A percentile compares a stretch with the other conserved stretches of the same genome.
phyloP scores from a whole-genome alignment of 208 protist species.

The Tritrichomonas foetus region DNA sequence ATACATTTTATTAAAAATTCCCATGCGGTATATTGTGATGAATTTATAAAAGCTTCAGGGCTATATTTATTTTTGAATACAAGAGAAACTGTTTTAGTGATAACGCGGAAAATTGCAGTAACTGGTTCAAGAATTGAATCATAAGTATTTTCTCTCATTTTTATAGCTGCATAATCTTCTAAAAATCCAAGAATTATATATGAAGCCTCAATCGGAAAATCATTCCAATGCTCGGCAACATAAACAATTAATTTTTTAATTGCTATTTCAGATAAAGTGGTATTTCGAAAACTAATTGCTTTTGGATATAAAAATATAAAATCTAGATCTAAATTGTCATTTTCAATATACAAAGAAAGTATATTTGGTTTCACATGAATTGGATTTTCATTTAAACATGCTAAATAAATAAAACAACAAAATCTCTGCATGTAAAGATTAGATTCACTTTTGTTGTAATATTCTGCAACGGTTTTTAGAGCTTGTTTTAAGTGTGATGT shows the following conservation, averaged over 20 bases:
- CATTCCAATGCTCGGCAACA: background rate
- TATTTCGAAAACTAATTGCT: background rate
- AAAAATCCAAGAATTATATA: no score
- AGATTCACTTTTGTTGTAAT: background rate
- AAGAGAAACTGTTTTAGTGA: no score
- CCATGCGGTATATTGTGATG: background rate
- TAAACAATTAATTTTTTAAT: slow-evolving; percentile 10
- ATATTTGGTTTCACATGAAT: background rate
- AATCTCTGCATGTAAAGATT: background rate
- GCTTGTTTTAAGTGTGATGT: background rate
- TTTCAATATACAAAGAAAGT: background rate
- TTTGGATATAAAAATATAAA: background rate
- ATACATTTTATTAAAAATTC: background rate
- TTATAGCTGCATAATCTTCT: no score
- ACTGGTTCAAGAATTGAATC: no score
- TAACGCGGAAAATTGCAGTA: no score
- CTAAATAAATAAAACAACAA: background rate
- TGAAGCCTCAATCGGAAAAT: background rate
- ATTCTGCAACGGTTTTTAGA: background rate
- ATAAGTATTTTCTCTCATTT: no score
- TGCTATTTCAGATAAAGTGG: background rate
- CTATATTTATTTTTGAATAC: no score
- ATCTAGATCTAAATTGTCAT: background rate
- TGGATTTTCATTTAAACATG: background rate
- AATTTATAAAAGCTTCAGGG: no score